Evolutionary conservation across 78 protist genomes (phyloP).

Genomic region (Ministeria vibrans): DNA sequence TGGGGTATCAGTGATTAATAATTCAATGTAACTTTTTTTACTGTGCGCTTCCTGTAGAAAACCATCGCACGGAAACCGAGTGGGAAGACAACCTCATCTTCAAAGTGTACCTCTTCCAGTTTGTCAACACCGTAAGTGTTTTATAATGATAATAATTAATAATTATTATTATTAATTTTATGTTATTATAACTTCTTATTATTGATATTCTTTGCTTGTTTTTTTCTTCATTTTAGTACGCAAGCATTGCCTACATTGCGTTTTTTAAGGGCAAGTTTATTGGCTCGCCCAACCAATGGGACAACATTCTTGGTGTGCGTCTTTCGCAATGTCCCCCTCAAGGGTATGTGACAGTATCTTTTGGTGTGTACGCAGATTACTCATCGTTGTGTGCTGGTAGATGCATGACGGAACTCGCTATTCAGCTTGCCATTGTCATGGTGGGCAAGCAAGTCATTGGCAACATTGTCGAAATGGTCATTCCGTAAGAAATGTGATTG

Average conservation of each 20-base stretch:
- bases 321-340: not conserved
- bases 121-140: slow-evolving; percentile 67
- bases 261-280: slow-evolving; percentile 37
- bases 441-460: slow-evolving; percentile 7
- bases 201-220: no score
- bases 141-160: no score
- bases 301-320: not conserved
- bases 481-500: not conserved
- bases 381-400: no score
- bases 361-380: no score
- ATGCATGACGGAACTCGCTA: slow-evolving; percentile 46
- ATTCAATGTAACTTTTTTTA: not conserved
- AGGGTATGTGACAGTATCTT: no score
- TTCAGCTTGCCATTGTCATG: slow-evolving; percentile 34
- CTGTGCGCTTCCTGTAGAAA: slow-evolving; percentile 21
- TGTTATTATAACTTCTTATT: no score
- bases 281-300: not conserved
- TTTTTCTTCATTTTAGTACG: no score
- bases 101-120: slow-evolving; percentile 62
- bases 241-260: slow-evolving; percentile 59
- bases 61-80: slow-evolving; percentile 47
- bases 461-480: not conserved
- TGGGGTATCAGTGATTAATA: not conserved
- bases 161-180: no score
- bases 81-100: slow-evolving; percentile 23